A percentile compares a stretch with the other conserved stretches of the same genome.
Conservation (phyloP, 495 filamentous ascomycete genomes). For the Astrothelium macrocarpum region DNA sequence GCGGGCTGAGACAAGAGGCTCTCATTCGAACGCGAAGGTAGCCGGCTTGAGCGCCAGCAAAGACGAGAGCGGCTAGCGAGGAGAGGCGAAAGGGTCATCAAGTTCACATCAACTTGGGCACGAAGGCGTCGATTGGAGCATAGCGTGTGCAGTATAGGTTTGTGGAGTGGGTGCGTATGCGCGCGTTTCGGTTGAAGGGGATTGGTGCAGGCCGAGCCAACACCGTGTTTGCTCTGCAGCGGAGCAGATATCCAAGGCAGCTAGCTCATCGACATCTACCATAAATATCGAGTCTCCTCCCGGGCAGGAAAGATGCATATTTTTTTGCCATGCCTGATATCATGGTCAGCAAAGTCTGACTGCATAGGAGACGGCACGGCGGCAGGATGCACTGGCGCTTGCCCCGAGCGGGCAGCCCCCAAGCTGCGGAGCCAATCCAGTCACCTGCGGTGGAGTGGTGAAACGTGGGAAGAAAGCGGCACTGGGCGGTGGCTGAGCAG, state of each 20-base stretch:
- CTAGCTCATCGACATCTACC: background rate
- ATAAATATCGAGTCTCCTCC: background rate
- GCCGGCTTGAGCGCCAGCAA: background rate
- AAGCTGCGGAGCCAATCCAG: background rate
- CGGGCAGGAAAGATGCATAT: background rate
- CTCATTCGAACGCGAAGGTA: background rate
- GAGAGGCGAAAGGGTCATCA: too few species aligned
- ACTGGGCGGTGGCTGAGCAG: slow-evolving; percentile 4
- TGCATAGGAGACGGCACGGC: background rate
- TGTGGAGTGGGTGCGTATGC: background rate
- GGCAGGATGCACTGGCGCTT: slow-evolving; percentile 2
- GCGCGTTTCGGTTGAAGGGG: background rate
- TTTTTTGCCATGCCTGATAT: background rate
- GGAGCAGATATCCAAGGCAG: background rate
- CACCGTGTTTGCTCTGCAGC: background rate
- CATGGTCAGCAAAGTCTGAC: background rate
- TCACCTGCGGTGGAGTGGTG: background rate
- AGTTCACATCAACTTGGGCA: too few species aligned
- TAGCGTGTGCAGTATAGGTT: background rate
- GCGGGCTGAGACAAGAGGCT: background rate
- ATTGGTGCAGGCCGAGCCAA: background rate
- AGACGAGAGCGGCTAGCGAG: background rate
- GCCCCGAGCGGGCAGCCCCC: background rate
- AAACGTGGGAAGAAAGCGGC: background rate
- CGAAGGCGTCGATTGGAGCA: too few species aligned